Evolutionary conservation across 768 basidiomycete genomes (phyloP).

Genomic region (Tylopilus felleus): DNA sequence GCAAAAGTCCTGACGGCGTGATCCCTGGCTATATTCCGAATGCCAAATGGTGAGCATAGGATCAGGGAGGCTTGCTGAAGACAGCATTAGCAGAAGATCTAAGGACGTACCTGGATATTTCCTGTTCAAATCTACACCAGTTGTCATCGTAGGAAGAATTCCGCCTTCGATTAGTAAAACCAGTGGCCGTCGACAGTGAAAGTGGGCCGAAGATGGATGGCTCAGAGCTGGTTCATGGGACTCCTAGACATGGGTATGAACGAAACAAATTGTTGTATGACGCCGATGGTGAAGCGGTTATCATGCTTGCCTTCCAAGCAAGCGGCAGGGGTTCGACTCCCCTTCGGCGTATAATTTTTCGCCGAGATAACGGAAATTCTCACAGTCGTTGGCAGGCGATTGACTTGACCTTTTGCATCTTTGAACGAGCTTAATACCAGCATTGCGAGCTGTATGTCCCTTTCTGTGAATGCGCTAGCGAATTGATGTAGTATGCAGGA

Average conservation of each 20-base stretch:
- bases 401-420: neutral
- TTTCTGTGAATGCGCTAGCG: neutral
- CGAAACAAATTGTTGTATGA: conserved; percentile 3
- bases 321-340: conserved; percentile 78
- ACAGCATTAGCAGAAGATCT: neutral
- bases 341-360: conserved; percentile 44
- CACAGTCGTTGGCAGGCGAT: no score
- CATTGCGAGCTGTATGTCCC: neutral
- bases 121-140: conserved; percentile 2
- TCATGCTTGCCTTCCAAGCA: conserved; percentile 89
- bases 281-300: conserved; percentile 86
- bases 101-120: conserved; percentile 24
- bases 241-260: no score
- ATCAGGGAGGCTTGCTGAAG: neutral
- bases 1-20: conserved; percentile 55
- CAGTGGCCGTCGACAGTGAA: neutral
- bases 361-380: neutral
- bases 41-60: neutral
- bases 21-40: conserved; percentile 38
- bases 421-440: neutral
- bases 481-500: neutral
- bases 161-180: neutral
- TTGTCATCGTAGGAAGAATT: conserved; percentile 6
- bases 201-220: neutral
- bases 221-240: no score